Conservation (phyloP, 2,329 filamentous ascomycete species). For the Trichoderma koningiopsis region DNA sequence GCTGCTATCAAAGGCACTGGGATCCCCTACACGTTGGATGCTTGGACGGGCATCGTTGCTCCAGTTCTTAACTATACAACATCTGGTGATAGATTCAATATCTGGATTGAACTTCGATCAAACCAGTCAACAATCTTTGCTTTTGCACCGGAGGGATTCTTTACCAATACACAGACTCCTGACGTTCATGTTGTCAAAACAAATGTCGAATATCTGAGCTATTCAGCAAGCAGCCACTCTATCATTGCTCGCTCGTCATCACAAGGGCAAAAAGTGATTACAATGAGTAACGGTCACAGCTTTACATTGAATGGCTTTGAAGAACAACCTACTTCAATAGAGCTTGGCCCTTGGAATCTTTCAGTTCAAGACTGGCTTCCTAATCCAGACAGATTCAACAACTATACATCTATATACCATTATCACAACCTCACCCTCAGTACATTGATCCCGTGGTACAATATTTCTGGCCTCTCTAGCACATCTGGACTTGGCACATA, state of each 20-base stretch:
- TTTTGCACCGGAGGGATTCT: conserved; percentile 10
- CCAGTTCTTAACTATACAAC: neutral
- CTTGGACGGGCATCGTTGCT: neutral
- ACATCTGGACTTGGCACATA: conserved; percentile 15
- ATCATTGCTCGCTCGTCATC: conserved; percentile 5
- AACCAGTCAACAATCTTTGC: neutral
- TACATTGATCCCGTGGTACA: conserved; percentile 3
- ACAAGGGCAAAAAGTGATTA: neutral
- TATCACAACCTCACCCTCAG: neutral
- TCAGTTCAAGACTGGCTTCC: conserved; percentile 13
- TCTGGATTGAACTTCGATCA: conserved; percentile 8
- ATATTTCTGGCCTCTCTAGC: neutral
- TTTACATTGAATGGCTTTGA: neutral
- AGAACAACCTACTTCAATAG: neutral
- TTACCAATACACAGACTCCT: neutral
- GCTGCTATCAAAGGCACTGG: neutral
- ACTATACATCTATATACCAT: conserved; percentile 3
- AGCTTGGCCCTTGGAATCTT: conserved; percentile 11
- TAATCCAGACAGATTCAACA: conserved; percentile 5
- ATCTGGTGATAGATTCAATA: conserved; percentile 13
- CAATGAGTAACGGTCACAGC: neutral
- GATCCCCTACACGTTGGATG: neutral
- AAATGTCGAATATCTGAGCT: neutral
- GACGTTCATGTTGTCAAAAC: neutral
- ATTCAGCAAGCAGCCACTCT: conserved; percentile 3